Conservation (phyloP, 495 filamentous ascomycete species). For the Aspergillus conjunctus region DNA sequence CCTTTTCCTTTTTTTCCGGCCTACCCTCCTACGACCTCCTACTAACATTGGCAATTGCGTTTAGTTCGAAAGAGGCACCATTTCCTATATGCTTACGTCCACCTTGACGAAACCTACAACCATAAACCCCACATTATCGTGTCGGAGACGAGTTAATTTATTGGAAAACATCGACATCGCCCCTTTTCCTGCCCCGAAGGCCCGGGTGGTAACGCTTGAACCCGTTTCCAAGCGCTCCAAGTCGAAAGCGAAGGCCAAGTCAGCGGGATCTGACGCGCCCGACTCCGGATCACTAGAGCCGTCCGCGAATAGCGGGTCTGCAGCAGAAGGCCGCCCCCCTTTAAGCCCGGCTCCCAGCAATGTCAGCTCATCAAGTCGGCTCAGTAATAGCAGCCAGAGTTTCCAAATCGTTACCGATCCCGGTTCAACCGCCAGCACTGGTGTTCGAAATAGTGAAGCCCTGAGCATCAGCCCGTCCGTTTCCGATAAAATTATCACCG, state of each 20-base stretch:
- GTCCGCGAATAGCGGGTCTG: constrained; percentile 31
- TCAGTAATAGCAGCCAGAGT: constrained; percentile 61
- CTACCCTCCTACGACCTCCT: background rate
- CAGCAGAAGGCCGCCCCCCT: constrained; percentile 41
- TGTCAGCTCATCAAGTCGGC: constrained; percentile 61
- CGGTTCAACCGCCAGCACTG: constrained; percentile 40
- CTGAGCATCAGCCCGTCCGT: constrained; percentile 46
- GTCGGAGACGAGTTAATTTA: constrained; percentile 77
- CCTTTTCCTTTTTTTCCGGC: background rate
- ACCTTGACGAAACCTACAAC: constrained; percentile 89
- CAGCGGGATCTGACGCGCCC: constrained; percentile 37
- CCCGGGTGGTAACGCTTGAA: constrained; percentile 80
- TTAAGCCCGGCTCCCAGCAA: constrained; percentile 64
- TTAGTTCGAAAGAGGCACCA: constrained; percentile 93
- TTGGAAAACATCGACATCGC: constrained; percentile 71
- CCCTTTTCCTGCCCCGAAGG: constrained; percentile 56
- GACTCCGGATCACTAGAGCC: constrained; percentile 42
- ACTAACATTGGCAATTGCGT: constrained; percentile 19
- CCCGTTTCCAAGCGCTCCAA: constrained; percentile 62
- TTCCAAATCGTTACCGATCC: constrained; percentile 47
- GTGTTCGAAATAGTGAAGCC: constrained; percentile 45
- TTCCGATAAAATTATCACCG: constrained; percentile 72
- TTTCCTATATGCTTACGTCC: constrained; percentile 86
- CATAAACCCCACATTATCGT: constrained; percentile 75
- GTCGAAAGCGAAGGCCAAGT: constrained; percentile 43